phyloP scores from a whole-genome alignment of 179 eudicot genomes.

The Amaranthus tricolor region DNA sequence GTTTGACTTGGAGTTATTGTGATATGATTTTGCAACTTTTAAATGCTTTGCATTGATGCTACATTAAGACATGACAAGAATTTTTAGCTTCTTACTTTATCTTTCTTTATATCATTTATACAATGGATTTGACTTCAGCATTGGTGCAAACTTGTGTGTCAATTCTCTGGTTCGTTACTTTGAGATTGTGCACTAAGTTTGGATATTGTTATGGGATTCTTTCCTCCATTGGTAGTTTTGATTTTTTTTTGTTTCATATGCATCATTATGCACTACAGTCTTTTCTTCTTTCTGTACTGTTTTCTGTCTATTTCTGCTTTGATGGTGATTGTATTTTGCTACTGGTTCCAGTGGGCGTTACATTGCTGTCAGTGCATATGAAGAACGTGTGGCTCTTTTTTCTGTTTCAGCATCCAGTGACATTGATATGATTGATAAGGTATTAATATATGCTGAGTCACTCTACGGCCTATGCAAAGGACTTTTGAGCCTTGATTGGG shows the following conservation, averaged over 20 bases:
- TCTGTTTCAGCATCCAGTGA: slow-evolving; percentile 59
- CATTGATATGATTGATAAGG: slow-evolving; percentile 79
- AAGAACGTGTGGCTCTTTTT: slow-evolving; percentile 74
- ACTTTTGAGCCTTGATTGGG: background rate
- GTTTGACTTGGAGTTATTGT: slow-evolving; percentile 11
- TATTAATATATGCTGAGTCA: slow-evolving; percentile 19
- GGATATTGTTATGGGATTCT: slow-evolving; percentile 1
- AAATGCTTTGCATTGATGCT: slow-evolving; percentile 1
- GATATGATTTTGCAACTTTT: slow-evolving; percentile 7
- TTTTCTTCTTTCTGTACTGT: slow-evolving; percentile 9
- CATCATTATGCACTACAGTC: background rate
- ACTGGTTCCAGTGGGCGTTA: slow-evolving; percentile 68
- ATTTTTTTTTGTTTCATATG: background rate
- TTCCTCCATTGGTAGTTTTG: slow-evolving; percentile 2
- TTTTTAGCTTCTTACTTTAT: background rate
- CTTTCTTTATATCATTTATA: background rate
- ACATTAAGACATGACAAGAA: background rate
- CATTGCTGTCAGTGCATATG: slow-evolving; percentile 84
- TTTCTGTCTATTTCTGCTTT: slow-evolving; percentile 6
- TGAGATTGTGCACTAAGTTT: background rate
- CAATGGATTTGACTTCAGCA: background rate
- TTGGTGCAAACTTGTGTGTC: background rate
- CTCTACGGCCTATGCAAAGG: background rate
- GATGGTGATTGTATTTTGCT: slow-evolving; percentile 1
- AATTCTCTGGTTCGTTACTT: background rate